Base-by-base conservation (phyloP, 371 early-diverging fungal species). In the Rhizopus microsporus region DNA sequence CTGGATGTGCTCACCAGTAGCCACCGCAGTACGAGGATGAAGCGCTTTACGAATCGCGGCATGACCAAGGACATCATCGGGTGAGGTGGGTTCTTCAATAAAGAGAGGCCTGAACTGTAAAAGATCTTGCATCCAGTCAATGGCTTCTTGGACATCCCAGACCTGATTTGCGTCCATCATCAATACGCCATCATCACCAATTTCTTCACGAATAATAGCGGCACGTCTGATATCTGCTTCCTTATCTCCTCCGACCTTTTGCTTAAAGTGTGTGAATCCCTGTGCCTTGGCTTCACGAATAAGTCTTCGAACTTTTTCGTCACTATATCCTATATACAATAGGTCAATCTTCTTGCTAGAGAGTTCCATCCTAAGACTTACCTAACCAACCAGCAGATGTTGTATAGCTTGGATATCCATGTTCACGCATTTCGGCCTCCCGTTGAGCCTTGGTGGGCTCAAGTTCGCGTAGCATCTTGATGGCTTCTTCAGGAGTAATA, bases 91-190 rank as follows among this genome's bases (percentile, higher is more conserved):
- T 38, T 80, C 80, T 57, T 81, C 82, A 55, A 81, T 81, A 39
- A 78, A 81, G 15, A 72, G 62, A 13, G 82, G 82, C 33, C 78
- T 81, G 67, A 70, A 81, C 15, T 70, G 65, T 51, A 81, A 61
- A 29, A 81, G 63, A 13, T 71, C 72, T 48, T 80, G 65, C 80
- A 81, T 81, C 80, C 80, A 79, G 31, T 65, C 69, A 57, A 81
- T 78, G 39, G 82, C 82, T 46, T 81, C 75, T 39, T 75, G 56
- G 5, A 81, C 82, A 52, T 78, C 82, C 81, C 82, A 81, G 23
- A 81, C 78, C 54, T 81, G 82, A 62, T 81, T 81, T 31, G 82
- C 82, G 55, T 81, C 82, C 77, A 81, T 80, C 80, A 81, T 80
- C 46, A 81, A 59, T 2, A 71, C 67, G 49, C 73, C 64, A 5